Conservation (phyloP, 1,284 basidiomycete genomes). For the Ustilago curta region DNA sequence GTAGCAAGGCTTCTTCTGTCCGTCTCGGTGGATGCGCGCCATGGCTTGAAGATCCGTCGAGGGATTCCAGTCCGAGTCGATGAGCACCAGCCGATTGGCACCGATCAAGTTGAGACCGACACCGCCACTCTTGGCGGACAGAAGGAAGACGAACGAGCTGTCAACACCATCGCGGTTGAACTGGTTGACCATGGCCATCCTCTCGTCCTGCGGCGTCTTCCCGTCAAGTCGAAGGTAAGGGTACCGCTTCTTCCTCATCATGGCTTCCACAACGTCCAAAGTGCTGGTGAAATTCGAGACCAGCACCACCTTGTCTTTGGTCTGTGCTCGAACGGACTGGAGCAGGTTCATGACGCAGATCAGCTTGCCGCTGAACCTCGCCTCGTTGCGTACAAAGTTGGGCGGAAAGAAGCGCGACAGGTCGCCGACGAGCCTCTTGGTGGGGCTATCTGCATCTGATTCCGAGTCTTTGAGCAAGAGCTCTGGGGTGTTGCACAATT, state of each 20-base stretch:
- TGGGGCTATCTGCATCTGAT: constrained; percentile 30
- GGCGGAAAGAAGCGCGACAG: constrained; percentile 44
- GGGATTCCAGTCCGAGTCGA: constrained; percentile 97
- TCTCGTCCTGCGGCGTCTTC: constrained; percentile 61
- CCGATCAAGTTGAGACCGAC: constrained; percentile 99
- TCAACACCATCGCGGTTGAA: constrained; percentile 54
- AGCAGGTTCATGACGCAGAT: constrained; percentile 81
- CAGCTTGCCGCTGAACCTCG: constrained; percentile 73
- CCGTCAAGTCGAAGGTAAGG: constrained; percentile 89
- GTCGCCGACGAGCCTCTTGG: constrained; percentile 44
- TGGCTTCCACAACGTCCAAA: constrained; percentile 88
- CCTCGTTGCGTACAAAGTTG: constrained; percentile 47
- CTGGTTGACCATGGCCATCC: constrained; percentile 56
- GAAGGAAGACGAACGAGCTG: constrained; percentile 80
- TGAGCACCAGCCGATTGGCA: constrained; percentile 86
- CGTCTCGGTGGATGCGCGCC: constrained; percentile 87
- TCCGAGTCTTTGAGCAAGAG: constrained; percentile 80
- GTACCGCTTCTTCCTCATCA: constrained; percentile 82
- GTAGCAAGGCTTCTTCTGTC: constrained; percentile 85
- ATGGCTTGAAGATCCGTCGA: constrained; percentile 89
- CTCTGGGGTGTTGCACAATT: constrained; percentile 93
- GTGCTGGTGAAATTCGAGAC: constrained; percentile 75
- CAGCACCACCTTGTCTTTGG: constrained; percentile 76
- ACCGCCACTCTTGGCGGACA: constrained; percentile 96
- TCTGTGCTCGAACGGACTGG: constrained; percentile 75